Evolutionary conservation across 495 filamentous ascomycete genomes (phyloP).

Genomic region (Ramalina intermedia): DNA sequence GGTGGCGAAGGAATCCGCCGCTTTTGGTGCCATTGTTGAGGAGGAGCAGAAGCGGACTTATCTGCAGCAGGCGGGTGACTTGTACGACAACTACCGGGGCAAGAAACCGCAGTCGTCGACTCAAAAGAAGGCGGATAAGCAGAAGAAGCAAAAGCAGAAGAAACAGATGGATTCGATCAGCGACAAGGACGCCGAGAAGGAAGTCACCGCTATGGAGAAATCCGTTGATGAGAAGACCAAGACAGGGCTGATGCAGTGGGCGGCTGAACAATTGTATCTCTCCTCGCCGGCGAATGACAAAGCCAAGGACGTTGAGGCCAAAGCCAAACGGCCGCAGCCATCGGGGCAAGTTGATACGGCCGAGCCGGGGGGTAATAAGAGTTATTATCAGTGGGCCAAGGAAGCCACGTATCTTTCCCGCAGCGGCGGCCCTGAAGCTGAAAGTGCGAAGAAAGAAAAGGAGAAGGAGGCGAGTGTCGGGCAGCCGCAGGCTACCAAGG

Average conservation of each 20-base stretch:
- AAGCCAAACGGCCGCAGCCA: neutral
- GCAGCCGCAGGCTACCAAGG: neutral
- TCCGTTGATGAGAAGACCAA: constrained; percentile 36
- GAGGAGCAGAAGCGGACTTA: constrained; percentile 24
- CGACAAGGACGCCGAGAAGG: constrained; percentile 15
- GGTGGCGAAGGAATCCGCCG: constrained; percentile 45
- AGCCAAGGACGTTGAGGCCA: neutral
- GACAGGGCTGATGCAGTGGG: constrained; percentile 29
- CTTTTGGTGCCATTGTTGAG: constrained; percentile 39
- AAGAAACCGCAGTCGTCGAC: constrained; percentile 3
- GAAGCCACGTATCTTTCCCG: neutral
- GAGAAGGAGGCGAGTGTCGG: neutral
- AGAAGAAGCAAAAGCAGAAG: constrained; percentile 24
- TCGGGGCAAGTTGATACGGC: constrained; percentile 1
- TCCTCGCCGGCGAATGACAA: neutral
- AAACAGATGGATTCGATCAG: constrained; percentile 7
- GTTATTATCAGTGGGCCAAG: constrained; percentile 1
- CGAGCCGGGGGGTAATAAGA: neutral
- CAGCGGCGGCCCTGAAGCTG: constrained; percentile 5
- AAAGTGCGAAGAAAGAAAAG: constrained; percentile 2
- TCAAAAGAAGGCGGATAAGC: constrained; percentile 23
- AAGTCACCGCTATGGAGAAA: constrained; percentile 23
- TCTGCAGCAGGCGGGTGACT: constrained; percentile 16
- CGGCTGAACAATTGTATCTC: constrained; percentile 19
- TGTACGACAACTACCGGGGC: constrained; percentile 18